These are phyloP conservation scores for Chaetomium strumarium DNA, from an alignment of 2,329 filamentous ascomycete genomes.

Conservation along the genomic window DNA sequence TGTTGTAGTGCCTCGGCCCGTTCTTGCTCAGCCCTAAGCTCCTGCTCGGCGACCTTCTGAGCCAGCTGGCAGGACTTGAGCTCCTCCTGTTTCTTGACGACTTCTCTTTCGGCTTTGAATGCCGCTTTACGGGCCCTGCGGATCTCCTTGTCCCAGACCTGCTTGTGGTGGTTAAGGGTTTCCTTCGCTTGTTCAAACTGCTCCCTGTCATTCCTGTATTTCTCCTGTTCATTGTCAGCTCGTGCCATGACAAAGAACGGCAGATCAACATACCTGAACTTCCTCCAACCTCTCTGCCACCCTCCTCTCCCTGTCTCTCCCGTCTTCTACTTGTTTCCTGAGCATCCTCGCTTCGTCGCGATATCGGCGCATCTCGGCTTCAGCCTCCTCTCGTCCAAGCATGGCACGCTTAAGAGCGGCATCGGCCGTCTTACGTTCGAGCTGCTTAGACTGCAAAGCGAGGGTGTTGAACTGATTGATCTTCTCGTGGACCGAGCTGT, in stretches of 20 bases:
- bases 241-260: background rate
- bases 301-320: constrained; percentile 58
- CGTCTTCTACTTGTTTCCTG: constrained; percentile 56
- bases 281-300: constrained; percentile 62
- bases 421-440: constrained; percentile 60
- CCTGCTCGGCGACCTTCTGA: constrained; percentile 52
- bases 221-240: background rate
- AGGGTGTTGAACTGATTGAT: constrained; percentile 69
- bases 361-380: constrained; percentile 58
- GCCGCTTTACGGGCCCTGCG: constrained; percentile 64
- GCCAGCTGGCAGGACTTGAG: constrained; percentile 55
- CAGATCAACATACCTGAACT: constrained; percentile 53
- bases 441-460: constrained; percentile 52
- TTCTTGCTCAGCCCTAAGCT: constrained; percentile 57
- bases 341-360: constrained; percentile 55
- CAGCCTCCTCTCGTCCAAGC: constrained; percentile 64
- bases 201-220: constrained; percentile 42
- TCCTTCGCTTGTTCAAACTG: constrained; percentile 66
- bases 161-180: constrained; percentile 59
- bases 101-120: constrained; percentile 65
- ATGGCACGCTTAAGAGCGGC: constrained; percentile 61
- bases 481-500: constrained; percentile 59
- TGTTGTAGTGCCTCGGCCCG: constrained; percentile 58
- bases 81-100: constrained; percentile 69
- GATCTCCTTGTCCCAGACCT: constrained; percentile 69